phyloP scores from a whole-genome alignment of 1,284 basidiomycete species.

The Stereum hirsutum region DNA sequence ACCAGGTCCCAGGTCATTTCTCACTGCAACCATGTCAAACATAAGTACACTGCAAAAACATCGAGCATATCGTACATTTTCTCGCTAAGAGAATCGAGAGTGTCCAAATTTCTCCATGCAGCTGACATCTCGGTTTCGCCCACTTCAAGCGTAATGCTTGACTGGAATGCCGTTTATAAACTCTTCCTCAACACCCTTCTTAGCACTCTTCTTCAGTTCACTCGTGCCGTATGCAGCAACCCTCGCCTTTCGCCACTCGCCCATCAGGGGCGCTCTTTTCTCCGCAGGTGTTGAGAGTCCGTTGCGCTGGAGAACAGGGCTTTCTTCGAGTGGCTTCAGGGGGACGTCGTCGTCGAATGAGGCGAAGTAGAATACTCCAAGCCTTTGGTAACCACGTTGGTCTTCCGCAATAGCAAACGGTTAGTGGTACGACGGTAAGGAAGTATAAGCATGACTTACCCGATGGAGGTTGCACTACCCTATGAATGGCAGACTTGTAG shows the following conservation, averaged over 20 bases:
- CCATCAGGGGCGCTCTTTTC: constrained; percentile 25
- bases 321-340: constrained; percentile 28
- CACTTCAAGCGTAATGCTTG: constrained; percentile 36
- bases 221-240: constrained; percentile 23
- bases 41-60: too few relatives aligned
- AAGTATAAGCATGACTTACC: too few relatives aligned
- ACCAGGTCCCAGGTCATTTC: too few relatives aligned
- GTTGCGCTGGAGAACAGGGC: constrained; percentile 27
- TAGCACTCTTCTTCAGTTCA: constrained; percentile 17
- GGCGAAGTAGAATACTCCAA: constrained; percentile 43
- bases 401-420: too few relatives aligned
- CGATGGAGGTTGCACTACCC: constrained; percentile 38
- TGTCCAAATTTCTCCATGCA: too few relatives aligned
- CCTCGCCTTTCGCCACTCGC: constrained; percentile 25
- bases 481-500: constrained; percentile 26
- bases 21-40: too few relatives aligned
- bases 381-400: constrained; percentile 33
- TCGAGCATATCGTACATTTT: too few relatives aligned
- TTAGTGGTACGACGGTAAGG: too few relatives aligned
- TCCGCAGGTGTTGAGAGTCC: constrained; percentile 22
- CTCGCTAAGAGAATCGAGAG: too few relatives aligned
- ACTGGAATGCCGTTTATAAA: constrained; percentile 35
- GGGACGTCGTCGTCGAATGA: constrained; percentile 16
- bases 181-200: constrained; percentile 35
- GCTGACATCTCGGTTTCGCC: too few relatives aligned